These are phyloP conservation scores for Xylaria castorea DNA, from an alignment of 495 filamentous ascomycete species.

Conservation along the genomic window DNA sequence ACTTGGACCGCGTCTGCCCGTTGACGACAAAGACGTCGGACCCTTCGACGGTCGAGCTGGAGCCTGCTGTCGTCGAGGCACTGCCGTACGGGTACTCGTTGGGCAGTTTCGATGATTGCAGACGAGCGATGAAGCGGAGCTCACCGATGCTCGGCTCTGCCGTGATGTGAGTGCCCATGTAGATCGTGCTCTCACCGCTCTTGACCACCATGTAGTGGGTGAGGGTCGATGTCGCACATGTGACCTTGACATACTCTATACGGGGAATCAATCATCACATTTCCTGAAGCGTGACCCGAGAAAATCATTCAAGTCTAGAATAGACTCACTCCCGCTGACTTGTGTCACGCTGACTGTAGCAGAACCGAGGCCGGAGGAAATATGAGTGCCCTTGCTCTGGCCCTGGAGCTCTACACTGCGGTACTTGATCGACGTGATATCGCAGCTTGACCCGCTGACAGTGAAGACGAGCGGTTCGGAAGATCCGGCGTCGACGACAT, in stretches of 20 bases:
- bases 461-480: conserved; percentile 62
- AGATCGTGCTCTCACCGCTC: conserved; percentile 64
- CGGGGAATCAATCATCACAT: conserved; percentile 16
- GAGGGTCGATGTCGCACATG: conserved; percentile 63
- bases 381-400: conserved; percentile 57
- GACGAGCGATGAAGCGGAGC: conserved; percentile 68
- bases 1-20: conserved; percentile 70
- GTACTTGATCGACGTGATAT: conserved; percentile 68
- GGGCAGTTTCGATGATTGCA: conserved; percentile 61
- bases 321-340: conserved; percentile 39
- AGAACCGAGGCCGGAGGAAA: conserved; percentile 66
- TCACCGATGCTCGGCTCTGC: conserved; percentile 66
- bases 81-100: conserved; percentile 59
- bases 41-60: conserved; percentile 62
- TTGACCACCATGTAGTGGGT: conserved; percentile 69
- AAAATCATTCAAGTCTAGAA: background rate
- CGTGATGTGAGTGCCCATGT: conserved; percentile 69
- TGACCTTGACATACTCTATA: conserved; percentile 65
- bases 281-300: background rate
- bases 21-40: conserved; percentile 67
- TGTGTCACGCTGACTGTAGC: conserved; percentile 62
- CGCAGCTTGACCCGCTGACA: conserved; percentile 62
- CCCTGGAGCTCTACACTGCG: conserved; percentile 66
- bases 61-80: conserved; percentile 58
- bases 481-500: conserved; percentile 62